Evolutionary conservation across 1,139 yeast species (phyloP), one percentile per base, ranked within the genome.

Genomic region (Spathaspora sp.): DNA sequence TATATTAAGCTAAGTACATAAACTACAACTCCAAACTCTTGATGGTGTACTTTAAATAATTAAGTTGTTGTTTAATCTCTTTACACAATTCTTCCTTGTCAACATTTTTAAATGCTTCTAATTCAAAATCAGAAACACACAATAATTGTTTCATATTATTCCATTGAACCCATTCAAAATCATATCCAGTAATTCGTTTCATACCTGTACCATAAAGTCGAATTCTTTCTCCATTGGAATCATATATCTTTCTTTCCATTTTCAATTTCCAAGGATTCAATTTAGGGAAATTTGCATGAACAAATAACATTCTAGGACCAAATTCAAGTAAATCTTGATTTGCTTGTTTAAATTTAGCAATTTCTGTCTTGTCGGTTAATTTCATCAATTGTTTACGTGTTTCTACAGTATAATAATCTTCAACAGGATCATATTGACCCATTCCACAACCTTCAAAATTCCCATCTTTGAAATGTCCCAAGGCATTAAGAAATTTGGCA

Each of bases 401-500:
- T 31, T 43, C 25, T 17, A 23, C 33, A 33, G 51, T 49, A 34
- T 64, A 58, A 54, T 66, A 81, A 60, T 85, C 91, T 47, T 77
- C 81, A 8, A 72, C 73, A 0, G 91, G 89, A 58, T 84, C 83
- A 51, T 68, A 80, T 60, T 86, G 93, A 2, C 86, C 86, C 91
- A 86, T 85, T 11, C 87, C 89, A 13, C 82, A 78, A 7, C 88
- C 88, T 16, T 72, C 61, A 56, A 78, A 83, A 25, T 71, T 72
- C 20, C 65, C 61, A 26, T 68, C 61, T 51, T 72, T 68, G 47
- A 79, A 72, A 51, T 74, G 72, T 4, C 86, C 87, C 55, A 78
- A 68, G 0, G 86, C 83, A 49, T 71, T 70, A 40, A 80, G 61
- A 51, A 79, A 80, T 50, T 68, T 74, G 42, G 80, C 77, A n/a